Evolutionary conservation across 768 basidiomycete genomes (phyloP).

Genomic region (Phallus indusiatus): DNA sequence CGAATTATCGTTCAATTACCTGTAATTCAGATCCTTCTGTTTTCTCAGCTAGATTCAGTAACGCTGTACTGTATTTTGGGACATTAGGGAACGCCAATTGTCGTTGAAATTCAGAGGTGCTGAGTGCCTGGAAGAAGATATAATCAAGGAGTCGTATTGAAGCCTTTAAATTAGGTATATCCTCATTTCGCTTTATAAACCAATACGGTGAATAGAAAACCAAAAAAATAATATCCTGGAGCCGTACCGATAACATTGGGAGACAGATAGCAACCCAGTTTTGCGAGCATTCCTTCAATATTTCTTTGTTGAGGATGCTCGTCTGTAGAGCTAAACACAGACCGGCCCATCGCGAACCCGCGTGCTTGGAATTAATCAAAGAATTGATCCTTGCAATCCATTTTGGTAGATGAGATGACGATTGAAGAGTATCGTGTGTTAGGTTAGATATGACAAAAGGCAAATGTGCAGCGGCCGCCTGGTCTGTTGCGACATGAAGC

Average conservation of each 20-base stretch:
- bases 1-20: constrained; percentile 24
- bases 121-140: constrained; percentile 50
- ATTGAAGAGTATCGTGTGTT: constrained; percentile 38
- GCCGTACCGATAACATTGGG: constrained; percentile 62
- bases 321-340: constrained; percentile 65
- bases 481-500: constrained; percentile 62
- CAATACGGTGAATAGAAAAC: constrained; percentile 12
- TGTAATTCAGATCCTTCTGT: constrained; percentile 41
- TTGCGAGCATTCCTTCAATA: constrained; percentile 64
- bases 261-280: constrained; percentile 60
- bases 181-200: constrained; percentile 55
- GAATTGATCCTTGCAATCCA: constrained; percentile 70
- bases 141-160: constrained; percentile 53
- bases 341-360: constrained; percentile 74
- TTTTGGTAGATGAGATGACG: constrained; percentile 62
- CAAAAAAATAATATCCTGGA: constrained; percentile 28
- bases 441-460: constrained; percentile 52
- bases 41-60: constrained; percentile 49
- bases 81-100: constrained; percentile 66
- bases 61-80: constrained; percentile 54
- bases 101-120: constrained; percentile 72
- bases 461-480: constrained; percentile 46
- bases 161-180: constrained; percentile 47
- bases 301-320: constrained; percentile 41
- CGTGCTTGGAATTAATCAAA: constrained; percentile 66